phyloP scores from a whole-genome alignment of 2,329 filamentous ascomycete species.

The Fusarium palustre region DNA sequence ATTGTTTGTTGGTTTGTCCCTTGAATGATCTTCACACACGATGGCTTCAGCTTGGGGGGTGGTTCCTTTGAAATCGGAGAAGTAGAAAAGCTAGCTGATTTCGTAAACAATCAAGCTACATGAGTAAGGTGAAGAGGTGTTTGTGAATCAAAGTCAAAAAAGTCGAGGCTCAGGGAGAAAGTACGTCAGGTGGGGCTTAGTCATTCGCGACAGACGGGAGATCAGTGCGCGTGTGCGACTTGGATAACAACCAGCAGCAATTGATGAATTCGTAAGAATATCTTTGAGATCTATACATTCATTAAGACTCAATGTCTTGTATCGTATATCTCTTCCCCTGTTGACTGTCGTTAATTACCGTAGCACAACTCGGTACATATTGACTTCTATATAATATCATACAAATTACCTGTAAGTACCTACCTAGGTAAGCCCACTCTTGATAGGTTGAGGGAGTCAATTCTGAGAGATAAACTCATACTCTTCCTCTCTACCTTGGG shows the following conservation, averaged over 20 bases:
- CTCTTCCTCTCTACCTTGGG: neutral
- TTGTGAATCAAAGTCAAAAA: slow-evolving; percentile 10
- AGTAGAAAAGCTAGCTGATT: neutral
- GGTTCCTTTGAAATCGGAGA: neutral
- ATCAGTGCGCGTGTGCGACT: slow-evolving; percentile 3
- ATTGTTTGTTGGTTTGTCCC: slow-evolving; percentile 45
- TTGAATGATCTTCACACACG: slow-evolving; percentile 59
- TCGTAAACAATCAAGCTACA: neutral
- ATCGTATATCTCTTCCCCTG: neutral
- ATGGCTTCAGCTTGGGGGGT: slow-evolving; percentile 42
- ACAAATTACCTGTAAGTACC: too few species aligned
- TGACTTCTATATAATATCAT: neutral
- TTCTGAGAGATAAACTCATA: slow-evolving; percentile 1
- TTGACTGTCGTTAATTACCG: neutral
- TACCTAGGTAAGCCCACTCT: slow-evolving; percentile 27
- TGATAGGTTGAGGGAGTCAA: neutral
- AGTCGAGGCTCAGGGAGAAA: slow-evolving; percentile 3
- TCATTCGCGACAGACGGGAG: slow-evolving; percentile 5
- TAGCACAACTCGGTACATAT: neutral
- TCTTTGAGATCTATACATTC: neutral
- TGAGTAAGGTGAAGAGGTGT: neutral
- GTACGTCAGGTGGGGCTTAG: slow-evolving; percentile 29
- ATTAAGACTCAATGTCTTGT: too few species aligned
- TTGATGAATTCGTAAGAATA: neutral
- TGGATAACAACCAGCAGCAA: neutral